These are phyloP conservation scores for Coelastrella sp. DNA, from an alignment of 139 green algal species.

Conservation along the genomic window DNA sequence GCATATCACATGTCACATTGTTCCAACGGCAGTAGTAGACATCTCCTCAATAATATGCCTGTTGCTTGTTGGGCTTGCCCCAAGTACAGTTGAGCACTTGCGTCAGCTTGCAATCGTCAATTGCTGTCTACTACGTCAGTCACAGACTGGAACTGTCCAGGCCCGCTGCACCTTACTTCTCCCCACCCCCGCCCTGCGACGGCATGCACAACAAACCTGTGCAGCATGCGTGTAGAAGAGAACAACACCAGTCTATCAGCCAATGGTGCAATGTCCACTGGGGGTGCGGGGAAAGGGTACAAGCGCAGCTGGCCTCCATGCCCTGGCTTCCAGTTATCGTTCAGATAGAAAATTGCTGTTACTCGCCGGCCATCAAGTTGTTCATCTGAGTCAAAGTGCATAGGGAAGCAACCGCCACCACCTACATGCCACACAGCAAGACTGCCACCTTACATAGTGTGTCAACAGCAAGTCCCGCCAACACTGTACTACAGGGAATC, in stretches of 20 bases:
- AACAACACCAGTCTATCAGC: conserved; percentile 84
- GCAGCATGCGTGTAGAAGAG: conserved; percentile 75
- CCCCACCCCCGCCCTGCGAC: background rate
- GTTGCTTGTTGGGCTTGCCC: background rate
- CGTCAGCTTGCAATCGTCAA: too few relatives aligned
- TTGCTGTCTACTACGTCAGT: too few relatives aligned
- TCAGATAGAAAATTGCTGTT: conserved; percentile 86
- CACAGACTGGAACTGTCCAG: background rate
- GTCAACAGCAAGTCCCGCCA: too few relatives aligned
- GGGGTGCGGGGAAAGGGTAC: conserved; percentile 74
- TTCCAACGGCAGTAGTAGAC: too few relatives aligned
- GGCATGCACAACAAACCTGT: conserved; percentile 49
- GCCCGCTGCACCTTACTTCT: background rate
- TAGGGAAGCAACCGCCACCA: conserved; percentile 81
- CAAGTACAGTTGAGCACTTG: too few relatives aligned
- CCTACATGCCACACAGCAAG: too few relatives aligned
- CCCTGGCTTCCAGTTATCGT: conserved; percentile 61
- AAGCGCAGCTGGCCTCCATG: conserved; percentile 79
- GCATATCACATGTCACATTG: too few relatives aligned
- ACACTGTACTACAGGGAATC: too few relatives aligned
- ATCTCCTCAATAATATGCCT: background rate
- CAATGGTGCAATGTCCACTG: conserved; percentile 72
- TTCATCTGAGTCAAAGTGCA: conserved; percentile 83
- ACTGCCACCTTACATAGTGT: too few relatives aligned
- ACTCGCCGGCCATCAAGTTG: conserved; percentile 68